Conservation (phyloP, 2,329 filamentous ascomycete genomes). For the Fonsecaea pugnacius region DNA sequence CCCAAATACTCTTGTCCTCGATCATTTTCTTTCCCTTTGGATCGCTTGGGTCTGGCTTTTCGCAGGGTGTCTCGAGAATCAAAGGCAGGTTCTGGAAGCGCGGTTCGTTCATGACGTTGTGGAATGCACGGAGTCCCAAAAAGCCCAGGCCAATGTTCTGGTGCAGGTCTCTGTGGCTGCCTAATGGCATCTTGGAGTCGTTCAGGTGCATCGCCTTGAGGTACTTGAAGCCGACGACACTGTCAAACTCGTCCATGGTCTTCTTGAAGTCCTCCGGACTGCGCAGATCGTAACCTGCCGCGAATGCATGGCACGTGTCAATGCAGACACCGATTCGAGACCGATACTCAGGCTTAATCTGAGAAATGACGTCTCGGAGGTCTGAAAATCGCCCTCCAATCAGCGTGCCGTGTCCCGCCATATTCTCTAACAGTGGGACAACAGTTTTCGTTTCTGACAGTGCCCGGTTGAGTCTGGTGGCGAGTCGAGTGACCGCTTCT, state of each 20-base stretch:
- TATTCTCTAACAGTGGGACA: constrained; percentile 88
- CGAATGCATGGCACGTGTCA: constrained; percentile 96
- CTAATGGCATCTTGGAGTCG: constrained; percentile 89
- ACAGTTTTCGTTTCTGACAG: constrained; percentile 77
- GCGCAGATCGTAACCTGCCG: constrained; percentile 87
- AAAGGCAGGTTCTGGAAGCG: constrained; percentile 80
- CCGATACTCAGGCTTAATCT: constrained; percentile 74
- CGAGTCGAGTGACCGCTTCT: constrained; percentile 77
- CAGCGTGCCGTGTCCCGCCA: constrained; percentile 88
- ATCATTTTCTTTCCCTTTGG: constrained; percentile 35
- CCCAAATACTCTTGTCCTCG: constrained; percentile 85
- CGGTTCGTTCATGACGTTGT: constrained; percentile 83
- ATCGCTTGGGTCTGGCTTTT: constrained; percentile 59
- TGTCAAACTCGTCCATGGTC: constrained; percentile 77
- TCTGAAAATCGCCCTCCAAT: constrained; percentile 86
- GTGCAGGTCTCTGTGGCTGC: constrained; percentile 83
- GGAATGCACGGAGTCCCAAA: constrained; percentile 85
- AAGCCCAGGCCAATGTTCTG: constrained; percentile 97
- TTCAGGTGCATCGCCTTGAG: constrained; percentile 89
- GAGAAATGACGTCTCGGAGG: constrained; percentile 78
- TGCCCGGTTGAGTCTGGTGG: constrained; percentile 78
- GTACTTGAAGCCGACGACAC: constrained; percentile 75
- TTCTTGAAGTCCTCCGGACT: constrained; percentile 71
- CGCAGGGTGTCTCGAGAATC: constrained; percentile 95
- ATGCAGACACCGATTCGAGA: constrained; percentile 87